Evolutionary conservation across 2,329 filamentous ascomycete genomes (phyloP).

Genomic region (Paecilomyces fulvus): DNA sequence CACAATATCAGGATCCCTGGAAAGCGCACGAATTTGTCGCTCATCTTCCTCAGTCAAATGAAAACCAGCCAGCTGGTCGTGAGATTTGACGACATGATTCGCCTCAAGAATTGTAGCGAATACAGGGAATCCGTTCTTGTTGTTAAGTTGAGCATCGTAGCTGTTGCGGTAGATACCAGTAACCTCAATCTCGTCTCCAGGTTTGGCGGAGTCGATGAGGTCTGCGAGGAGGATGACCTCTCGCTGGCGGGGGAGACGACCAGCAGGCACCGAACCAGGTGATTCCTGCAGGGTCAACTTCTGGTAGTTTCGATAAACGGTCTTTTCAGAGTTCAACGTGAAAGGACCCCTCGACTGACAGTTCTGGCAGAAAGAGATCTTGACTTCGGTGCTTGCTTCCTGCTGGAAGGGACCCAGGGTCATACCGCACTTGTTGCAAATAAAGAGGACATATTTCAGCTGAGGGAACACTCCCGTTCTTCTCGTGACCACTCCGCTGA

Average conservation of each 20-base stretch:
- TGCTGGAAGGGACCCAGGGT: slow-evolving; percentile 95
- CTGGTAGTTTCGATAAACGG: slow-evolving; percentile 97
- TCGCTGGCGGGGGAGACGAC: slow-evolving; percentile 82
- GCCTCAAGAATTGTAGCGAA: slow-evolving; percentile 97
- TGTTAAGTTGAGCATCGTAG: slow-evolving; percentile 95
- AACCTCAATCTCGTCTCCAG: slow-evolving; percentile 94
- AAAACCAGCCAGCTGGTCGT: slow-evolving; percentile 96
- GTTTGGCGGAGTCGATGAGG: slow-evolving; percentile 92
- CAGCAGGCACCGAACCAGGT: slow-evolving; percentile 90
- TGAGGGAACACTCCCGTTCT: slow-evolving; percentile 94
- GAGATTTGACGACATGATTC: slow-evolving; percentile 93
- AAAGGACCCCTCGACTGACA: slow-evolving; percentile 95
- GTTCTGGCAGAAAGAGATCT: slow-evolving; percentile 91
- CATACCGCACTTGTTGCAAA: slow-evolving; percentile 85
- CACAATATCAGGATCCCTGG: slow-evolving; percentile 80
- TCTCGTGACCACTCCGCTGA: slow-evolving; percentile 90
- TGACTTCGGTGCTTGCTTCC: slow-evolving; percentile 92
- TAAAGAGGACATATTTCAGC: slow-evolving; percentile 96
- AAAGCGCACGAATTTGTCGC: slow-evolving; percentile 76
- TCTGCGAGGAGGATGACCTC: slow-evolving; percentile 97
- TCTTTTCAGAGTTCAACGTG: slow-evolving; percentile 92
- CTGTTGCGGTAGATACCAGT: slow-evolving; percentile 97
- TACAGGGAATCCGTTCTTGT: slow-evolving; percentile 96
- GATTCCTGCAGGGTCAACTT: slow-evolving; percentile 96
- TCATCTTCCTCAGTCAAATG: slow-evolving; percentile 92